phyloP scores from a whole-genome alignment of 768 basidiomycete genomes.

The Dendrothele bispora region DNA sequence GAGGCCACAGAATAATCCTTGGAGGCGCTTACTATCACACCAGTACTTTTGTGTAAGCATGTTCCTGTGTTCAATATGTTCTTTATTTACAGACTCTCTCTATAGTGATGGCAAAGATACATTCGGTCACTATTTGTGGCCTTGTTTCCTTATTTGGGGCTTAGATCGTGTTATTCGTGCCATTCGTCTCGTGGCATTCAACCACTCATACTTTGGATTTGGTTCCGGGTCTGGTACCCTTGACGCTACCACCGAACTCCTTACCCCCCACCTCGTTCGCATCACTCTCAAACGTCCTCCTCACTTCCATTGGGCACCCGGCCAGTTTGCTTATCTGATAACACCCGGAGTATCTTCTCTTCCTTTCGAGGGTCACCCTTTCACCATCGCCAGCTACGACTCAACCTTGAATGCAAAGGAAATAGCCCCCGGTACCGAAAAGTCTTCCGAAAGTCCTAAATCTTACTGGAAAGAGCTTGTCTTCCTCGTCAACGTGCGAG shows the following conservation, averaged over 20 bases:
- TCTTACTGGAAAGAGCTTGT: conserved; percentile 40
- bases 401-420: conserved; percentile 14
- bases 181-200: conserved; percentile 34
- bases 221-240: conserved; percentile 13
- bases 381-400: conserved; percentile 45
- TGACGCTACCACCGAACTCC: conserved; percentile 33
- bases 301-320: conserved; percentile 45
- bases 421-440: conserved; percentile 2
- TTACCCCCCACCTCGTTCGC: conserved; percentile 39
- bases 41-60: conserved; percentile 1
- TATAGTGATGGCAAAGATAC: conserved; percentile 16
- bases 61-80: not conserved
- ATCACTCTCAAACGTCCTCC: conserved; percentile 38
- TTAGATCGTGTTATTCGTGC: conserved; percentile 41
- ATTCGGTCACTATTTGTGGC: conserved; percentile 31
- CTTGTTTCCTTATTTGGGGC: conserved; percentile 40
- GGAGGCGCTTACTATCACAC: conserved; percentile 31
- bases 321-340: conserved; percentile 45
- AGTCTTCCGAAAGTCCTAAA: not conserved
- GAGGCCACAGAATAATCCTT: conserved; percentile 25
- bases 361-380: conserved; percentile 51
- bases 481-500: conserved; percentile 50
- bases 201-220: conserved; percentile 34
- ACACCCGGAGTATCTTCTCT: conserved; percentile 42
- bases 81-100: too few relatives aligned